Evolutionary conservation across 1,284 basidiomycete genomes (phyloP).

Genomic region (Leccinum pallidistipes): DNA sequence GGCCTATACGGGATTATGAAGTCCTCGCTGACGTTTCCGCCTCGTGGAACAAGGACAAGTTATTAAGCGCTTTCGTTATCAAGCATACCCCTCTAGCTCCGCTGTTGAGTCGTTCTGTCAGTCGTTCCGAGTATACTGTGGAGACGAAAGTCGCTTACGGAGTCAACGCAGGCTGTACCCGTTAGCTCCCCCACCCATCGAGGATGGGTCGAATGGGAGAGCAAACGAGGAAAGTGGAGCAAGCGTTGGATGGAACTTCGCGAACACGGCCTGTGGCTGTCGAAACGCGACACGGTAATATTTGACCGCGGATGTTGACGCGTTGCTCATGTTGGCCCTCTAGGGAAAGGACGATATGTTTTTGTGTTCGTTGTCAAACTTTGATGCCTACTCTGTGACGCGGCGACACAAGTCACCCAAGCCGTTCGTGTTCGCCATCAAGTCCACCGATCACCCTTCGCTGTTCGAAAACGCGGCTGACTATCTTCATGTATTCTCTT

Average conservation of each 20-base stretch:
- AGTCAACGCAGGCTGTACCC: slow-evolving; percentile 57
- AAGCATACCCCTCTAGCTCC: slow-evolving; percentile 66
- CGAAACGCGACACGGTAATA: slow-evolving; percentile 82
- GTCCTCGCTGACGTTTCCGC: slow-evolving; percentile 68
- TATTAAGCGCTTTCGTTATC: slow-evolving; percentile 74
- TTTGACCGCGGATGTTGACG: neutral
- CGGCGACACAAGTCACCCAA: slow-evolving; percentile 74
- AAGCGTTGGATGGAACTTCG: slow-evolving; percentile 85
- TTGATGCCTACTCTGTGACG: slow-evolving; percentile 80
- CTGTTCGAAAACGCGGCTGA: slow-evolving; percentile 85
- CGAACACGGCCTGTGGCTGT: slow-evolving; percentile 81
- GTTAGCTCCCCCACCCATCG: slow-evolving; percentile 66
- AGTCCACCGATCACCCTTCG: slow-evolving; percentile 82
- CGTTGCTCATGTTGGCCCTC: slow-evolving; percentile 13
- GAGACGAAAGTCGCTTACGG: slow-evolving; percentile 12
- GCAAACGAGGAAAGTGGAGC: slow-evolving; percentile 88
- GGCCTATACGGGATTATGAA: slow-evolving; percentile 84
- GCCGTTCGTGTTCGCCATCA: slow-evolving; percentile 79
- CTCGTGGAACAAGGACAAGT: slow-evolving; percentile 82
- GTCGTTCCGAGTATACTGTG: slow-evolving; percentile 25
- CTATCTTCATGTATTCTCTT: slow-evolving; percentile 81
- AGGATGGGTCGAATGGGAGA: slow-evolving; percentile 83
- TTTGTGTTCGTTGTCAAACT: slow-evolving; percentile 80
- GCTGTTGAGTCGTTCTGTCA: slow-evolving; percentile 58
- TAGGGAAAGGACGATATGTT: slow-evolving; percentile 82